Base-by-base conservation (phyloP, 2,329 filamentous ascomycete species). In the Talaromyces islandicus region DNA sequence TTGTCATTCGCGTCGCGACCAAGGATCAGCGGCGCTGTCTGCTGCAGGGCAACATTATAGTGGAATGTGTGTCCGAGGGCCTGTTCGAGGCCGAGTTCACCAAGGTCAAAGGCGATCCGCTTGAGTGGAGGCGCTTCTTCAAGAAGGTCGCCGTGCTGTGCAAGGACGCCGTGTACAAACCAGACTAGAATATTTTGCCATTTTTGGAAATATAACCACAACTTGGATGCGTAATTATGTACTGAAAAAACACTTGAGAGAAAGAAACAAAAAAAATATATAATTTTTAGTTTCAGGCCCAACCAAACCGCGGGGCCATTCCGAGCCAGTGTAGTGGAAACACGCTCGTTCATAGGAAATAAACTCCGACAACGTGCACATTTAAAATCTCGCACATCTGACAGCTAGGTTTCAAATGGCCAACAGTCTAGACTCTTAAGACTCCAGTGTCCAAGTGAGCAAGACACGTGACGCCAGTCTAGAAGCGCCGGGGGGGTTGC, bases 51-150 rank as follows among this genome's bases (percentile, higher is more conserved):
- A 78, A 78, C 35, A 74, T 80, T 10, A 67, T 77, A 7, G 70
- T 79, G 53, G 77, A 80, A 54, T 71, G 69, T 55, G 75, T 79
- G 2, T 78, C 78, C 0, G 78, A 77, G 19, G 88, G 89, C 62
- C 75, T 93, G 32, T 82, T 92, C 25, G 92, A 97, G 73, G 90
- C 97, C 29, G 84, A 91, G 56, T 97, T 99, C 71, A 85, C 95
- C 65, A 99, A 99, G 78, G 83, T 90, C 58, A 97, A 96, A 78
- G 94, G 94, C 6, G 94, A 99, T 78, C 94, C 94, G 5, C 77
- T 99, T 55, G 93, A 97, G 78, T 99, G 95, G 94, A 85, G 94
- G 62, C 82, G 94, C 35, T 91, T 99, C 72, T 99, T 99, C 81
- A 99, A 99, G 78, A 92, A 91, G 74, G 85, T 97, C n/a, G 90